phyloP scores from a whole-genome alignment of 768 basidiomycete genomes.

The Lepiota venenata region DNA sequence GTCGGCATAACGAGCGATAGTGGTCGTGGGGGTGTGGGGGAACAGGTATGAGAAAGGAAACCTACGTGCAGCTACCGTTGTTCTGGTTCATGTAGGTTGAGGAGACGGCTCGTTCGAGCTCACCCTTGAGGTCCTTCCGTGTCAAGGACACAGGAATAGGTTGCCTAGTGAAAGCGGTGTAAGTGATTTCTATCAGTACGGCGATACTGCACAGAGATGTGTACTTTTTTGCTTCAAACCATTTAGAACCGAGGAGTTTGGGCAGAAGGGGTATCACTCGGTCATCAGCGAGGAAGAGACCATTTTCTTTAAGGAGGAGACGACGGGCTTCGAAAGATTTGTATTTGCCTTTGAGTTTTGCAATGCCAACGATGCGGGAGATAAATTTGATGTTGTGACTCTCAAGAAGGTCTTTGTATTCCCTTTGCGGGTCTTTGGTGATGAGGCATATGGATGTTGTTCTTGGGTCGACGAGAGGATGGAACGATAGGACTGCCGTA shows the following conservation, averaged over 20 bases:
- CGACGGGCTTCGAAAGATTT: slow-evolving; percentile 81
- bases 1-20: background rate
- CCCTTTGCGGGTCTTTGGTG: slow-evolving; percentile 92
- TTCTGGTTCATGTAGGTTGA: slow-evolving; percentile 97
- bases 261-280: slow-evolving; percentile 86
- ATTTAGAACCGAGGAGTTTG: slow-evolving; percentile 80
- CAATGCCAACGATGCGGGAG: slow-evolving; percentile 84
- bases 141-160: slow-evolving; percentile 92
- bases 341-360: slow-evolving; percentile 94
- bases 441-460: slow-evolving; percentile 83
- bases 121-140: slow-evolving; percentile 86
- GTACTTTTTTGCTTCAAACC: slow-evolving; percentile 95
- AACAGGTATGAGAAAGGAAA: slow-evolving; percentile 16
- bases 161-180: slow-evolving; percentile 52
- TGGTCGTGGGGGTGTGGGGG: background rate
- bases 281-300: slow-evolving; percentile 91
- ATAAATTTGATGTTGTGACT: slow-evolving; percentile 83
- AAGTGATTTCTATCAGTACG: background rate
- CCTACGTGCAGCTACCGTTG: slow-evolving; percentile 89
- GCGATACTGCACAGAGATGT: slow-evolving; percentile 20
- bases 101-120: slow-evolving; percentile 88
- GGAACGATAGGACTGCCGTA: slow-evolving; percentile 60
- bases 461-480: slow-evolving; percentile 84
- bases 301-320: slow-evolving; percentile 83
- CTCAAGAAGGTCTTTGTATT: slow-evolving; percentile 93